phyloP scores from a whole-genome alignment of 495 filamentous ascomycete species.

The Aspergillus wentii region DNA sequence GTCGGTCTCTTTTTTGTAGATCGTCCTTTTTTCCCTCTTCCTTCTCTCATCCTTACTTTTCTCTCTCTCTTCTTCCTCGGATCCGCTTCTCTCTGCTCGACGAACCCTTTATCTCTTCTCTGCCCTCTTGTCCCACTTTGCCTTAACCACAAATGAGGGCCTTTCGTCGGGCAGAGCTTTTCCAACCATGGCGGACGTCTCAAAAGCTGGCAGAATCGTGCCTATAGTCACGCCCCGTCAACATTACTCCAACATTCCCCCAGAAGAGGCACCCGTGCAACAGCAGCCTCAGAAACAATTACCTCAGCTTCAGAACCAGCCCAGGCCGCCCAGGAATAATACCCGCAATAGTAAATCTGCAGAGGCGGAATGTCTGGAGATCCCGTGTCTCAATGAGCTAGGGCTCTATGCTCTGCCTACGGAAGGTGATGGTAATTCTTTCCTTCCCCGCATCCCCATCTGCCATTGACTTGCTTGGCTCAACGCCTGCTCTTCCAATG shows the following conservation, averaged over 20 bases:
- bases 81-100: conserved; percentile 16
- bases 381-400: conserved; percentile 32
- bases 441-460: background rate
- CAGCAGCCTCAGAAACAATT: conserved; percentile 1
- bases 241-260: conserved; percentile 17
- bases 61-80: conserved; percentile 6
- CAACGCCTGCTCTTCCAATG: conserved; percentile 2
- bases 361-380: conserved; percentile 26
- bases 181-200: conserved; percentile 37
- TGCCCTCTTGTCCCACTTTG: conserved; percentile 2
- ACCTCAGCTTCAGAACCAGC: conserved; percentile 5
- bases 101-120: conserved; percentile 8
- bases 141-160: conserved; percentile 37
- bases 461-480: conserved; percentile 1
- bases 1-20: background rate
- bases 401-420: conserved; percentile 41
- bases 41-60: conserved; percentile 4
- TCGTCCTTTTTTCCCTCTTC: conserved; percentile 4
- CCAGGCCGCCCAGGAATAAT: conserved; percentile 8
- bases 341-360: conserved; percentile 12
- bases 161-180: conserved; percentile 28
- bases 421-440: conserved; percentile 38
- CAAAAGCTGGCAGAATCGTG: conserved; percentile 45
- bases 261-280: conserved; percentile 10
- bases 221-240: conserved; percentile 36